Base-by-base conservation (phyloP, 2,329 filamentous ascomycete species). In the Leptoxyphium fumago region DNA sequence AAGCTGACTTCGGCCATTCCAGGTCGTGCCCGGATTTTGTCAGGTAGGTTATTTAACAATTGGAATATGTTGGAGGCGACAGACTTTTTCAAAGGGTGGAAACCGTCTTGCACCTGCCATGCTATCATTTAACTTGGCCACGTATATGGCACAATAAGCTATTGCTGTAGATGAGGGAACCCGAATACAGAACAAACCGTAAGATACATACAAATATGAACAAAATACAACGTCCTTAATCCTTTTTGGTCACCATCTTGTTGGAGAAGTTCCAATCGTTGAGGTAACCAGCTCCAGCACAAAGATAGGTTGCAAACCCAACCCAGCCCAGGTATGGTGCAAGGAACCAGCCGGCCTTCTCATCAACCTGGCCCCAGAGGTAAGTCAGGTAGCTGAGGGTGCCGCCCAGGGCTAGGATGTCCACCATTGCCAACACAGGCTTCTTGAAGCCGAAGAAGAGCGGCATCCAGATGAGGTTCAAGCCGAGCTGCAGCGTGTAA, bases 401-500 rank as follows among this genome's bases (percentile, higher is more conserved):
- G 8, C 82, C 85, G 1, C 81, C 69, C 8, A 95, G 70, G 0
- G 79, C 72, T 26, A 84, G 64, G 42, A 94, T 80, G 60, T 95
- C 84, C 26, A 73, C 72, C 6, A 84, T 77, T 2, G 88, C 87
- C 57, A 78, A 75, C 43, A 81, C 71, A 1, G 87, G 86, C 13
- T 77, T 75, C 50, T 80, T 79, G 42, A 81, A 59, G n/a, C 75
- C 73, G 60, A 94, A 95, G 73, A 95, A 95, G 10, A 95, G 73
- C 10, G 89, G 89, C 75, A 87, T 95, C 85, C 85, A 96, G 43
- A 81, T 63, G 28, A 94, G 69, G 61, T 95, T 95, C 42, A 95
- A 71, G 10, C 74, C 83, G 6, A 95, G 78, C 65, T 95, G 88
- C 47, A 87, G 70, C 2, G 83, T 84, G 69, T 94, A 95, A 28